These are phyloP conservation scores for Monilinia aucupariae DNA, from an alignment of 2,329 filamentous ascomycete species.

Conservation along the genomic window DNA sequence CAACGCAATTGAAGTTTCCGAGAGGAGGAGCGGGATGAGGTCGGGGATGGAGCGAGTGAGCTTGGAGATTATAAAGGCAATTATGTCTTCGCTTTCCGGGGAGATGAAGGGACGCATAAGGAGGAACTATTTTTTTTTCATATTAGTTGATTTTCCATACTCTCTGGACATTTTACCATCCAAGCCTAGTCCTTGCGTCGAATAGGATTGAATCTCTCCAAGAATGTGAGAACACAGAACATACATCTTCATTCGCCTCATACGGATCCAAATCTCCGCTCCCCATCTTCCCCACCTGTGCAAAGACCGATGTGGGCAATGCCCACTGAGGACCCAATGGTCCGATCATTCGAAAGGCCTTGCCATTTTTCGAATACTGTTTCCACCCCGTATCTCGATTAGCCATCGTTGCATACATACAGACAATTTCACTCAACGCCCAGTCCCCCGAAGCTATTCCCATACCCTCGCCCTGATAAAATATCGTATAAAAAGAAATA, in stretches of 20 bases:
- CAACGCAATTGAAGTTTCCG: not conserved
- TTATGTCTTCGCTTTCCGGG: slow-evolving; percentile 6
- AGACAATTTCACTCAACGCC: not conserved
- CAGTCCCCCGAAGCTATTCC: not conserved
- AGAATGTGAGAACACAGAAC: not conserved
- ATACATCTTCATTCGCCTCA: slow-evolving; percentile 14
- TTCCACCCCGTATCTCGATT: not conserved
- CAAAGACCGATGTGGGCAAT: slow-evolving; percentile 3
- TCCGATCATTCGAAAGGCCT: slow-evolving; percentile 9
- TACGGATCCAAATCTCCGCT: slow-evolving; percentile 2
- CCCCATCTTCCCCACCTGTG: slow-evolving; percentile 8
- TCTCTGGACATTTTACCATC: no score
- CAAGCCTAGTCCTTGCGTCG: not conserved
- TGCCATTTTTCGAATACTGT: slow-evolving; percentile 13
- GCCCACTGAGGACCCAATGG: slow-evolving; percentile 6
- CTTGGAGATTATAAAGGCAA: not conserved
- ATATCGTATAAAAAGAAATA: not conserved
- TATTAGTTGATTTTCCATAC: not conserved
- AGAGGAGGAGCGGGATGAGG: not conserved
- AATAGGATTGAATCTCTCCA: not conserved
- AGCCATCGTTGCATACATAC: not conserved
- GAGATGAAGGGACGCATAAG: not conserved
- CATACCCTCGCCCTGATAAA: no score
- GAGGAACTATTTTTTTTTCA: not conserved
- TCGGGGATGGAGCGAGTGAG: not conserved